Percentiles rank a stretch among this genome's conserved stretches.
Evolutionary conservation across 192 early-diverging fungal species (phyloP).

Genomic region (Ambispora gerdemannii): DNA sequence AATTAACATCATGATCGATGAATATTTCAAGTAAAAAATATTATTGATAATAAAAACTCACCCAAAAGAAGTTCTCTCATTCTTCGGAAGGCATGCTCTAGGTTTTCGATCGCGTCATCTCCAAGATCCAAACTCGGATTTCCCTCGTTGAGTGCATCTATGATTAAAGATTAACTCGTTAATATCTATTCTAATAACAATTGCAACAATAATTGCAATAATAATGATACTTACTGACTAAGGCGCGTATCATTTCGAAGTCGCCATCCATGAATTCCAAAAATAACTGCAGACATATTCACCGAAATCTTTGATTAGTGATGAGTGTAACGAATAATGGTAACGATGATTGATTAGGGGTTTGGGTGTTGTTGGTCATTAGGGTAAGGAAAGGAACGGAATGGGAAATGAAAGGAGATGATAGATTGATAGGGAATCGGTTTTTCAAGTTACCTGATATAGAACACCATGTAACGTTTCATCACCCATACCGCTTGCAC

Average conservation of each 20-base stretch:
- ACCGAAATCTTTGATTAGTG: no score
- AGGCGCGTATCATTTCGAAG: constrained; percentile 54
- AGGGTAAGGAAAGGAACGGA: no score
- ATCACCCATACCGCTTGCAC: constrained; percentile 33
- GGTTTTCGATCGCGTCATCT: constrained; percentile 43
- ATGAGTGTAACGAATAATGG: no score
- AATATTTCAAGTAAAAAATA: neutral
- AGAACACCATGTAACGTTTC: constrained; percentile 54
- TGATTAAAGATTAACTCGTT: neutral
- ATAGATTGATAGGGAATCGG: no score
- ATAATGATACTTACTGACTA: constrained; percentile 48
- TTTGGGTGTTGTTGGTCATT: no score
- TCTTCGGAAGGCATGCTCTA: constrained; percentile 38
- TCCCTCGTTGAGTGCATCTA: constrained; percentile 44
- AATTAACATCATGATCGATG: neutral
- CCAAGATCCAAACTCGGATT: constrained; percentile 35
- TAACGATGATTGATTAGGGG: no score
- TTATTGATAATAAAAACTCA: constrained; percentile 16
- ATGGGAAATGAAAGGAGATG: no score
- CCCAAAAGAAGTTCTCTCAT: constrained; percentile 43
- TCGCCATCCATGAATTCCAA: constrained; percentile 61
- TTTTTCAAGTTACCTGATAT: constrained; percentile 51
- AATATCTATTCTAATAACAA: neutral
- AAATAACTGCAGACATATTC: constrained; percentile 44
- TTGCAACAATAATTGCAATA: neutral